phyloP scores from a whole-genome alignment of 495 filamentous ascomycete genomes.

The Venustampulla echinocandica region DNA sequence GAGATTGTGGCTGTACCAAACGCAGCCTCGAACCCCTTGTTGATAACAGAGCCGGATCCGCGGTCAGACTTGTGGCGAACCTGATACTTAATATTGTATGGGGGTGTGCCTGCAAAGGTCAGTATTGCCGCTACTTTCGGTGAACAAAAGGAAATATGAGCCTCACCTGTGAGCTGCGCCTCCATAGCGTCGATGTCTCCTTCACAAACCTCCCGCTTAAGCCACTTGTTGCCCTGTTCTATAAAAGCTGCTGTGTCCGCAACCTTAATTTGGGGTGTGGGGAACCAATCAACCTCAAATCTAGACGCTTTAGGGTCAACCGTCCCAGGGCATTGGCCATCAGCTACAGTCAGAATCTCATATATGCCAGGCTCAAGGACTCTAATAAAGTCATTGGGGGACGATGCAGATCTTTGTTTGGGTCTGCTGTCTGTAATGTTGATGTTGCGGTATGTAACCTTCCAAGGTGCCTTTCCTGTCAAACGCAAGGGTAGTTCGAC shows the following conservation, averaged over 20 bases:
- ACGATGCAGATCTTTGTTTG: conserved; percentile 25
- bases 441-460: conserved; percentile 60
- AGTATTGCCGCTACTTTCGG: neutral
- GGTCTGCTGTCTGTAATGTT: conserved; percentile 35
- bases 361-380: conserved; percentile 64
- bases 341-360: conserved; percentile 65
- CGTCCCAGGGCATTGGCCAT: conserved; percentile 69
- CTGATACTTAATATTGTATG: conserved; percentile 76
- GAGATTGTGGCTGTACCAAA: conserved; percentile 63
- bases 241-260: conserved; percentile 51
- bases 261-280: conserved; percentile 63
- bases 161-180: conserved; percentile 62
- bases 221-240: conserved; percentile 39
- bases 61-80: conserved; percentile 56
- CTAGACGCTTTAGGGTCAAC: conserved; percentile 60
- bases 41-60: conserved; percentile 49
- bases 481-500: conserved; percentile 74
- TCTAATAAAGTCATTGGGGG: conserved; percentile 60
- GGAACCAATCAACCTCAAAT: conserved; percentile 78
- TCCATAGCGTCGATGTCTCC: conserved; percentile 87
- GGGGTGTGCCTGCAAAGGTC: conserved; percentile 52
- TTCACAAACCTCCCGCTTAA: conserved; percentile 81
- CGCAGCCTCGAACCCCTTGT: conserved; percentile 62
- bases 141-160: neutral
- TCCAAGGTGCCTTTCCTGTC: conserved; percentile 77